Evolutionary conservation across 164 flowering plant species (phyloP).

Genomic region (Vitis rotundifolia): DNA sequence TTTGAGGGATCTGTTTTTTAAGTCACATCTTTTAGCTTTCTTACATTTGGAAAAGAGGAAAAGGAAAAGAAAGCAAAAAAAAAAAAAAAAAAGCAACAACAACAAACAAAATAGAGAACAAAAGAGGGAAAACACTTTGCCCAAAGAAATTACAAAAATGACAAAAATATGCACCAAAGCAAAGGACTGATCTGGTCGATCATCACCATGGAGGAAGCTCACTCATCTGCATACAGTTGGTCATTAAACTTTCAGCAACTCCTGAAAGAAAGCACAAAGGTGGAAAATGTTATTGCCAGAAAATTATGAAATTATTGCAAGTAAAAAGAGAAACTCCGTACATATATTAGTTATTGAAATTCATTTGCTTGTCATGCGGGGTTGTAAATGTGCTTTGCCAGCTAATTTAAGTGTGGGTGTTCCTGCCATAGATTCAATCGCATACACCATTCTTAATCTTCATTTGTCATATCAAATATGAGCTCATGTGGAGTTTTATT

Average conservation of each 20-base stretch:
- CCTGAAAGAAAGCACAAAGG: conserved; percentile 30
- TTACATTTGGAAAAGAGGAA: background rate
- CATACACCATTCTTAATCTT: too few species aligned
- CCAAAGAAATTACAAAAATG: background rate
- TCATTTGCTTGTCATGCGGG: too few species aligned
- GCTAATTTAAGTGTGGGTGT: too few species aligned
- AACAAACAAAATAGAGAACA: too few species aligned
- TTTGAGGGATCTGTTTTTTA: too few species aligned
- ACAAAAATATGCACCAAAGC: background rate
- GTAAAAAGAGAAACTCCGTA: background rate
- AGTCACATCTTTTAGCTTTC: too few species aligned
- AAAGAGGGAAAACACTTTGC: background rate
- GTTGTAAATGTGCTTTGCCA: too few species aligned
- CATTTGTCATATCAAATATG: too few species aligned
- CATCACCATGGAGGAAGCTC: conserved; percentile 9
- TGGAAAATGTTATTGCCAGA: background rate
- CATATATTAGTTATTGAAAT: background rate
- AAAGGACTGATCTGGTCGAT: background rate
- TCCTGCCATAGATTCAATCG: too few species aligned
- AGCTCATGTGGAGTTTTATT: too few species aligned
- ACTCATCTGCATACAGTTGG: conserved; percentile 6
- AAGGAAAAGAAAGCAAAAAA: background rate
- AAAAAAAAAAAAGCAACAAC: background rate
- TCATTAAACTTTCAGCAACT: conserved; percentile 42
- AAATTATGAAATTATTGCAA: background rate